phyloP scores from a whole-genome alignment of 345 rosid species.

The Euphorbia peplus region DNA sequence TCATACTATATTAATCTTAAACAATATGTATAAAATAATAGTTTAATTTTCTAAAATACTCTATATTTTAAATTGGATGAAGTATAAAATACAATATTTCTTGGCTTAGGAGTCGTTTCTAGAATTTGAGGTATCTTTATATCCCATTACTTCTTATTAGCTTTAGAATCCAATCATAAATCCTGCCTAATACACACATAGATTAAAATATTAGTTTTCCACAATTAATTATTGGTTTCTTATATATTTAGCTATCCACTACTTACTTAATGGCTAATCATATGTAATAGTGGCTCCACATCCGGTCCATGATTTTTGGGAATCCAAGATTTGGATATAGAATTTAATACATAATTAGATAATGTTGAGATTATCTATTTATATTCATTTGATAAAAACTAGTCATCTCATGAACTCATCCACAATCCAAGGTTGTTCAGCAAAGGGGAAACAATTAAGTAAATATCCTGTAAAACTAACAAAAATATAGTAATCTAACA shows the following conservation, averaged over 20 bases:
- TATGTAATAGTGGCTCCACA: neutral
- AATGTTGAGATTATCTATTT: conserved; percentile 3
- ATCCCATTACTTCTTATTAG: neutral
- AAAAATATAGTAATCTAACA: too few relatives aligned
- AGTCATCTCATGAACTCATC: conserved; percentile 5
- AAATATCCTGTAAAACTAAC: too few relatives aligned
- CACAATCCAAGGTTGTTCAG: neutral
- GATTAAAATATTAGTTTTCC: too few relatives aligned
- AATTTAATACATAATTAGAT: too few relatives aligned
- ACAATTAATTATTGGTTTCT: neutral
- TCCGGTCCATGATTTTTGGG: neutral
- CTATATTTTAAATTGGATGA: too few relatives aligned
- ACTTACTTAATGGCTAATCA: neutral
- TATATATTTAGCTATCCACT: neutral
- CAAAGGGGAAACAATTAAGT: neutral
- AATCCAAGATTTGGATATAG: neutral
- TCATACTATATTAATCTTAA: too few relatives aligned
- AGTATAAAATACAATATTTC: too few relatives aligned
- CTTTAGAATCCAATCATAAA: conserved; percentile 4
- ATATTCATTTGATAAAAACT: neutral
- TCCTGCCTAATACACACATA: neutral
- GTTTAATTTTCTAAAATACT: too few relatives aligned
- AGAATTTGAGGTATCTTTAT: neutral
- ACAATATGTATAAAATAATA: too few relatives aligned
- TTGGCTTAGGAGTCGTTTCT: too few relatives aligned